phyloP scores from a whole-genome alignment of 495 filamentous ascomycete genomes.

The Clavariopsis aquatica region DNA sequence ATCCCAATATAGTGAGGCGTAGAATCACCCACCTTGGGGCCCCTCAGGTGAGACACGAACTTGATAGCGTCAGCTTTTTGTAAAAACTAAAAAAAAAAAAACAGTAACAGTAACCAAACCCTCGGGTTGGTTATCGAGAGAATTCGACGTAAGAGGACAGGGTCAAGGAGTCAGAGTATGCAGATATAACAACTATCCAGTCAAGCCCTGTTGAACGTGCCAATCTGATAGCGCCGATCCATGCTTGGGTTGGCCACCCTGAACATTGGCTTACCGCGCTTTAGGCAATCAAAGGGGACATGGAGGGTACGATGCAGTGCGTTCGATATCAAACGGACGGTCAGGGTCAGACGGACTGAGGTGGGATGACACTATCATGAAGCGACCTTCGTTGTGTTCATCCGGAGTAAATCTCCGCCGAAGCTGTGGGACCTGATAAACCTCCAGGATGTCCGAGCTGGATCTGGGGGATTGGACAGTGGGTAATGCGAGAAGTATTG shows the following conservation, averaged over 20 bases:
- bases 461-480: slow-evolving; percentile 64
- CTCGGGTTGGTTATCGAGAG: slow-evolving; percentile 74
- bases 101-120: slow-evolving; percentile 65
- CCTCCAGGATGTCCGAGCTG: slow-evolving; percentile 69
- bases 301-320: slow-evolving; percentile 70
- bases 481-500: slow-evolving; percentile 53
- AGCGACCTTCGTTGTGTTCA: slow-evolving; percentile 55
- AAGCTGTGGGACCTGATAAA: slow-evolving; percentile 77
- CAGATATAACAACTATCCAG: slow-evolving; percentile 60
- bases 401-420: slow-evolving; percentile 68
- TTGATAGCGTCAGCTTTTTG: slow-evolving; percentile 78
- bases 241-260: slow-evolving; percentile 75
- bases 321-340: slow-evolving; percentile 77
- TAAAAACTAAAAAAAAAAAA: too few relatives aligned
- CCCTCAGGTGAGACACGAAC: slow-evolving; percentile 67
- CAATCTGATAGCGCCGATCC: slow-evolving; percentile 74
- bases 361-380: slow-evolving; percentile 61
- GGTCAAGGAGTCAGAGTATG: slow-evolving; percentile 50
- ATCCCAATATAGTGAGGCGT: neutral
- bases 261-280: slow-evolving; percentile 53
- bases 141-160: slow-evolving; percentile 69
- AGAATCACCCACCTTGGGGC: slow-evolving; percentile 15
- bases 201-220: slow-evolving; percentile 80
- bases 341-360: slow-evolving; percentile 83
- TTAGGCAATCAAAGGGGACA: slow-evolving; percentile 50